phyloP scores from a whole-genome alignment of 73 alveolate species.

The Strombidium stylifer region DNA sequence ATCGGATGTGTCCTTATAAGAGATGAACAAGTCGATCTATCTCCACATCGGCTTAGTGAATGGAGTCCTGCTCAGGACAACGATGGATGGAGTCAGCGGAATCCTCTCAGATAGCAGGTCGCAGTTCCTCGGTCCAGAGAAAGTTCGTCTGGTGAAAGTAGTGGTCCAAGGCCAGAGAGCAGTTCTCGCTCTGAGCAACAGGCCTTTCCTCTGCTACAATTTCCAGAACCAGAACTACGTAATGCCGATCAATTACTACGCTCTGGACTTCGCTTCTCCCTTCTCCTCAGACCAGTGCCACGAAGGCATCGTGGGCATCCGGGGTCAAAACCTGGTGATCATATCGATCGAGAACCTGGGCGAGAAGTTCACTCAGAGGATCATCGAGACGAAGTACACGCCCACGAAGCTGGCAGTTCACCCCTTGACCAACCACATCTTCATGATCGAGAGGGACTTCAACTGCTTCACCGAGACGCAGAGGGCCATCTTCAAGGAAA shows the following conservation, averaged over 20 bases:
- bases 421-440: conserved; percentile 73
- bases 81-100: conserved; percentile 96
- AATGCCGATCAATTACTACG: conserved; percentile 83
- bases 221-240: conserved; percentile 59
- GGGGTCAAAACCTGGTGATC: conserved; percentile 77
- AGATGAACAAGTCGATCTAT: conserved; percentile 60
- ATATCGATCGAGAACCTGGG: conserved; percentile 85
- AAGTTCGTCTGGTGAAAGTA: conserved; percentile 71
- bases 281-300: conserved; percentile 68
- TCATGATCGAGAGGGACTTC: conserved; percentile 91
- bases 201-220: conserved; percentile 93
- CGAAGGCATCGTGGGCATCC: conserved; percentile 86
- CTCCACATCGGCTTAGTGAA: conserved; percentile 93
- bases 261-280: conserved; percentile 75
- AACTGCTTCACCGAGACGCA: conserved; percentile 52
- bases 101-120: conserved; percentile 92
- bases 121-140: conserved; percentile 84
- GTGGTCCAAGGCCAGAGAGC: conserved; percentile 67
- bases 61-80: conserved; percentile 95
- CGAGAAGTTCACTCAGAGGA: conserved; percentile 79
- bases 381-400: conserved; percentile 81
- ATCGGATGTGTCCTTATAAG: conserved; percentile 75
- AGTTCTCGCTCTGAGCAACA: conserved; percentile 88
- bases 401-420: conserved; percentile 88
- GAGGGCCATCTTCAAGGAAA: conserved; percentile 37